Base-by-base conservation (phyloP, 495 filamentous ascomycete genomes). In the Bacidia rubella region DNA sequence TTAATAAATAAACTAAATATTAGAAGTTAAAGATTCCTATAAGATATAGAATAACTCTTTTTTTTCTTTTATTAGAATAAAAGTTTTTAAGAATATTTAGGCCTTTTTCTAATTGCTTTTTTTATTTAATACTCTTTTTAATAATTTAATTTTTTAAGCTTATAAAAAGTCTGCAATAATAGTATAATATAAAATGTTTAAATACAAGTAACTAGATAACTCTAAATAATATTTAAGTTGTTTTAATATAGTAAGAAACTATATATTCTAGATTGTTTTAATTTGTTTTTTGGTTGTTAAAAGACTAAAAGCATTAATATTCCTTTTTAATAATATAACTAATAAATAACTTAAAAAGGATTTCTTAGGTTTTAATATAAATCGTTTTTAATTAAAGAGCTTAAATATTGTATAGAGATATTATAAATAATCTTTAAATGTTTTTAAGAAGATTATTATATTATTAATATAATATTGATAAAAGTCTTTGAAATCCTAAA, bases 371-470 rank as follows among this genome's bases (percentile, higher is more conserved):
- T 11, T 26, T 26, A 49, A 20, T 25, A 49, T 12, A 27, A 49
- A 1, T 10, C 24, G 20, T 11, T n/a, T 19, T 35, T 52, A 21
- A 21, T n/a, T 22, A 32, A 53, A 24, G 5, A 45, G 12, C 12
- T n/a, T 46, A 39, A 49, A 49, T 25, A 26, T 27, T 49, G 15
- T 26, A 25, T 49, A 24, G 15, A 26, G 11, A 19, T 2, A 46
- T n/a, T 12, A n/a, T 21, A 46, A 46, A 46, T 46, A 46, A 20
- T 54, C 17, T 1, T 24, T 53, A 17, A 56, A 38, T 0, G n/a
- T 19, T 21, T 53, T 56, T 21, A 38, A 38, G 27, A 46, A 40
- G 39, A 41, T 41, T 27, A 49, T 25, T n/a, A 54, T 41, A 54
- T 57, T 22, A 9, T 57, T 21, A n/a, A 57, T 57, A 24, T 49